Base-by-base conservation (phyloP, 805 yeast species). In the Tetrapisispora pingtungensis region DNA sequence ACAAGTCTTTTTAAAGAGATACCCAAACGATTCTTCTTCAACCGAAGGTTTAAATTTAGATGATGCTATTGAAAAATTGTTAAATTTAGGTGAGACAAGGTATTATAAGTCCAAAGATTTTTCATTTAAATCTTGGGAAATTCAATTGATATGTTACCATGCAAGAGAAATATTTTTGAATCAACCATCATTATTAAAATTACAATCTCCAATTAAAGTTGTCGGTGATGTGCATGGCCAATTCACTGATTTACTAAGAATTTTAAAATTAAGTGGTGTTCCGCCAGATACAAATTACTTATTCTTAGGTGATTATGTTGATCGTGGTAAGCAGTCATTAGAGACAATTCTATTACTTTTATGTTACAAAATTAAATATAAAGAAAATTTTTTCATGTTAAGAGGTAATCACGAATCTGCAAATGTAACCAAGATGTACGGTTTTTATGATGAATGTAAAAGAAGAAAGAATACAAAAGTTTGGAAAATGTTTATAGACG, bases 391-490 rank as follows among this genome's bases (percentile, higher is more conserved):
- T 64, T 93, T 93, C 64, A 70, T 93, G 56, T 71, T 93, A 43
- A 71, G 98, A 52, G 98, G 98, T 26, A 93, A 93, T 67, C 98
- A 93, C 67, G 98, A 93, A 68, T 86, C 96, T 62, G 97, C 98
- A 18, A 86, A 86, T 59, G 94, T 93, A 45, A 90, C 97, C 2
- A 77, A 95, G 52, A 95, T 93, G 47, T 93, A 93, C 65, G 98
- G 98, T 5, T 93, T 93, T 57, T 93, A 87, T 64, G 98, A 93
- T 66, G 98, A 93, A 66, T 93, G 98, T 71, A 93, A 93, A 63
- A 75, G 98, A 56, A 69, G 98, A 45, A 78, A 94, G 56, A 83
- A 82, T 57, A 76, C 89, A 52, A 90, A 89, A 64, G 80, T 88
- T 7, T 93, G 98, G 98, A 88, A 89, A 61, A 69, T 78, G 45